These are phyloP conservation scores for Suhomyces faveliae DNA, from an alignment of 805 yeast genomes.

Conservation along the genomic window DNA sequence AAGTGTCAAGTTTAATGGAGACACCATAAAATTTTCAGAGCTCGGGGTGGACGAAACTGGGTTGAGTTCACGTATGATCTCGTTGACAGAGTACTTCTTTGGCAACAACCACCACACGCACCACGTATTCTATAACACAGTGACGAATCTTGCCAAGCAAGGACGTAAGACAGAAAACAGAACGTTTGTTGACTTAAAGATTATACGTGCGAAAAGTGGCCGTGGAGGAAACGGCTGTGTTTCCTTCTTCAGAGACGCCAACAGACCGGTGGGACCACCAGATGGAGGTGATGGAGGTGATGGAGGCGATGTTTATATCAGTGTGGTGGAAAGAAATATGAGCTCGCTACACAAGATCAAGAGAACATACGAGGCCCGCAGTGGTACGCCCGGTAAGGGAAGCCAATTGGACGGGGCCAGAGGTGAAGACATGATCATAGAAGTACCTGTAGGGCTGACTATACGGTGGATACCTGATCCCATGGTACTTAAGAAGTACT, in stretches of 20 bases:
- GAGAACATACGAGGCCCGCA: conserved; percentile 65
- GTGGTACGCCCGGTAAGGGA: conserved; percentile 70
- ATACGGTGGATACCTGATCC: conserved; percentile 86
- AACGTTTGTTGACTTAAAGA: conserved; percentile 58
- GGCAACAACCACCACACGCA: conserved; percentile 42
- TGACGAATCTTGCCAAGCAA: conserved; percentile 22
- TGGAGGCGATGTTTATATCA: conserved; percentile 86
- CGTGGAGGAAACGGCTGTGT: conserved; percentile 87
- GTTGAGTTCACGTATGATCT: conserved; percentile 14
- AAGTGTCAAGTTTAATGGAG: not conserved
- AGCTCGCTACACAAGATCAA: conserved; percentile 69
- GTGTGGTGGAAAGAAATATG: conserved; percentile 64
- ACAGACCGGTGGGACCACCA: conserved; percentile 86
- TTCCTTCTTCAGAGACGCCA: conserved; percentile 84
- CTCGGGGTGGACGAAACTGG: conserved; percentile 21
- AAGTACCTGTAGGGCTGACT: conserved; percentile 90
- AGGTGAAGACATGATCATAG: conserved; percentile 76
- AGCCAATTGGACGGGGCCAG: conserved; percentile 82
- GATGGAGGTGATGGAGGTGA: conserved; percentile 99
- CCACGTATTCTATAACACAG: conserved; percentile 36
- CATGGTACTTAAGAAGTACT: conserved; percentile 33
- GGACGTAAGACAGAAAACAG: conserved; percentile 37
- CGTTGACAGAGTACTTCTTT: conserved; percentile 38
- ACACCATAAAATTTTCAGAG: conserved; percentile 12
- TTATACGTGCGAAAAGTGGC: conserved; percentile 70